phyloP scores from a whole-genome alignment of 768 basidiomycete species.

The Boletellus emodensis region DNA sequence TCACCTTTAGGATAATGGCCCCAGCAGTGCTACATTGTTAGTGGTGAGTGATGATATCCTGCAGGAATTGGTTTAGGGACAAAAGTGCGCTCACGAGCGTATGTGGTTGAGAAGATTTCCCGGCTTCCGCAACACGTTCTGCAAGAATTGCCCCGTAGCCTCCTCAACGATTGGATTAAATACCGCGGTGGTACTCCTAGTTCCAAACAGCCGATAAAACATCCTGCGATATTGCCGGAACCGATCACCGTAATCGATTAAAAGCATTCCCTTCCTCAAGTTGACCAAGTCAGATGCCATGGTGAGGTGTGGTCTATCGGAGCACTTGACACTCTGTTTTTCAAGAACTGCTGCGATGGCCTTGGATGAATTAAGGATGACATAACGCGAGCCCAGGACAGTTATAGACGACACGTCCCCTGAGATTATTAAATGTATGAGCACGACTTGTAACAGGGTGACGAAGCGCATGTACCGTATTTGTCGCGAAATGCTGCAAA shows the following conservation, averaged over 20 bases:
- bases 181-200: not conserved
- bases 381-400: slow-evolving; percentile 43
- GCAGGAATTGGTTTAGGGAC: not conserved
- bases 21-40: slow-evolving; percentile 6
- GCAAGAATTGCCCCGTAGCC: slow-evolving; percentile 17
- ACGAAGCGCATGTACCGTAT: slow-evolving; percentile 38
- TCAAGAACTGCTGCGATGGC: slow-evolving; percentile 48
- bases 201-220: slow-evolving; percentile 8
- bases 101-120: slow-evolving; percentile 16
- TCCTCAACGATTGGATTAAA: slow-evolving; percentile 20
- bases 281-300: slow-evolving; percentile 24
- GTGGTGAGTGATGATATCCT: too few species aligned
- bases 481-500: slow-evolving; percentile 50
- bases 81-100: slow-evolving; percentile 12
- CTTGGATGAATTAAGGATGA: slow-evolving; percentile 47
- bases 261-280: slow-evolving; percentile 1
- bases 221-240: slow-evolving; percentile 15
- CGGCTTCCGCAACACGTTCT: slow-evolving; percentile 15
- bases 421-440: slow-evolving; percentile 16
- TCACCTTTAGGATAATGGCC: slow-evolving; percentile 35
- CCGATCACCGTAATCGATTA: slow-evolving; percentile 4
- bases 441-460: not conserved
- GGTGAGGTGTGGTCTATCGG: slow-evolving; percentile 21
- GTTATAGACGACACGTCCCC: slow-evolving; percentile 16
- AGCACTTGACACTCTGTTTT: slow-evolving; percentile 52